Evolutionary conservation across 768 basidiomycete species (phyloP).

Genomic region (Termitomyces sp.): DNA sequence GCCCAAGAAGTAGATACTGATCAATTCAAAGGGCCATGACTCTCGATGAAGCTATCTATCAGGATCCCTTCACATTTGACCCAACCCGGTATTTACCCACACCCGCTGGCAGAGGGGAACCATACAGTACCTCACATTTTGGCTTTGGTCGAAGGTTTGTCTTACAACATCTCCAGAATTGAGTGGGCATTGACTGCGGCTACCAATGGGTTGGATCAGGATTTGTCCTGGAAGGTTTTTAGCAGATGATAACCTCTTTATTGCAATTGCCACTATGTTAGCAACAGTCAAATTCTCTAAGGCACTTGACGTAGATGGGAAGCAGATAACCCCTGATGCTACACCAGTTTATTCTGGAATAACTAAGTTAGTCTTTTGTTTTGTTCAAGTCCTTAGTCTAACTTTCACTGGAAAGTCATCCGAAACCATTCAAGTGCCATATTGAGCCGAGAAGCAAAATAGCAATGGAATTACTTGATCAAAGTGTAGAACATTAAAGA

Average conservation of each 20-base stretch:
- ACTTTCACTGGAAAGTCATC: background rate
- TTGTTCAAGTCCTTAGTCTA: too few relatives aligned
- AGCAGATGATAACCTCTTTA: conserved; percentile 37
- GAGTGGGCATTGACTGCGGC: background rate
- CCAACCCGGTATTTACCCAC: conserved; percentile 14
- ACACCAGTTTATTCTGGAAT: background rate
- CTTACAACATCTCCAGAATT: background rate
- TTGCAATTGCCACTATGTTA: conserved; percentile 9
- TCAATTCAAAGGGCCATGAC: conserved; percentile 10
- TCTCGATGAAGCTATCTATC: conserved; percentile 9
- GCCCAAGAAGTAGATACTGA: background rate
- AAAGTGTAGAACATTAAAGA: too few relatives aligned
- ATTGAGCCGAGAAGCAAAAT: background rate
- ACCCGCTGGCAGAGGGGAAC: conserved; percentile 13
- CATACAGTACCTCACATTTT: conserved; percentile 8
- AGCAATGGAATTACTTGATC: too few relatives aligned
- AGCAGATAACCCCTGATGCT: conserved; percentile 3
- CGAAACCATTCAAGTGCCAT: background rate
- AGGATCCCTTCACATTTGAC: conserved; percentile 13
- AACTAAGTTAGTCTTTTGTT: background rate
- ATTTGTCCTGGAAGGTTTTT: conserved; percentile 38
- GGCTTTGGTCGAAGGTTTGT: conserved; percentile 16
- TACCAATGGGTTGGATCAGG: too few relatives aligned
- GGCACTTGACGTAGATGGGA: conserved; percentile 4
- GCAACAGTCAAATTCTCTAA: background rate